These are phyloP conservation scores for Colletotrichum sp. DNA, from an alignment of 2,329 filamentous ascomycete species.

Conservation along the genomic window DNA sequence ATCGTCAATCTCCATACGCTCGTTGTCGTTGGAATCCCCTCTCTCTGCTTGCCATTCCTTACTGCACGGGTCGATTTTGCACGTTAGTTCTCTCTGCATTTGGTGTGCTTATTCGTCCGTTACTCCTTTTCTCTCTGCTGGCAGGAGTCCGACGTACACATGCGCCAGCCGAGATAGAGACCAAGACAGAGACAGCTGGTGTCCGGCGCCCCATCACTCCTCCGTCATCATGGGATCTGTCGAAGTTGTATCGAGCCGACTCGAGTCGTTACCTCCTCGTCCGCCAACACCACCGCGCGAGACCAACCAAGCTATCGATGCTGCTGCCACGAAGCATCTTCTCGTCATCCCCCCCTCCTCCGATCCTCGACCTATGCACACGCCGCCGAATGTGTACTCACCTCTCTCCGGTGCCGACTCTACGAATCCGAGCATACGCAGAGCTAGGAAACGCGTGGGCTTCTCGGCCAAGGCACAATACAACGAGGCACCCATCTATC, in stretches of 20 bases:
- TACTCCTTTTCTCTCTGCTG: not conserved
- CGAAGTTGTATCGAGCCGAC: constrained; percentile 40
- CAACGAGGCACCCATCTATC: constrained; percentile 55
- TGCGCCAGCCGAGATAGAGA: constrained; percentile 3
- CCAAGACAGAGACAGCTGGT: not conserved
- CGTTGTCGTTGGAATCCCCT: constrained; percentile 4
- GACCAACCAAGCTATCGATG: constrained; percentile 42
- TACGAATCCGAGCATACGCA: constrained; percentile 47
- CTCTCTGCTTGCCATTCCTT: not conserved
- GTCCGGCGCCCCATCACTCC: constrained; percentile 7
- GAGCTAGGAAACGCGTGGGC: constrained; percentile 58
- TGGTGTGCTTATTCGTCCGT: not conserved
- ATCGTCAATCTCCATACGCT: not conserved
- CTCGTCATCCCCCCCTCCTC: constrained; percentile 39
- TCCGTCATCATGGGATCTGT: constrained; percentile 44
- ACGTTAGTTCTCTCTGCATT: not conserved
- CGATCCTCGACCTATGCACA: constrained; percentile 50
- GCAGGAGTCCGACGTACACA: constrained; percentile 4
- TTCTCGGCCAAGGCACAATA: constrained; percentile 64
- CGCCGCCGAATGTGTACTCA: constrained; percentile 56
- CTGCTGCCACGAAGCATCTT: constrained; percentile 36
- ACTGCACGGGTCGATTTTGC: not conserved
- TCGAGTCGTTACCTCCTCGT: constrained; percentile 60
- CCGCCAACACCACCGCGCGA: constrained; percentile 74
- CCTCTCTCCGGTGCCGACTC: constrained; percentile 45